A percentile compares a stretch with the other conserved stretches of the same genome.
phyloP scores from a whole-genome alignment of 1,284 basidiomycete genomes.

The Tremellales sp. region DNA sequence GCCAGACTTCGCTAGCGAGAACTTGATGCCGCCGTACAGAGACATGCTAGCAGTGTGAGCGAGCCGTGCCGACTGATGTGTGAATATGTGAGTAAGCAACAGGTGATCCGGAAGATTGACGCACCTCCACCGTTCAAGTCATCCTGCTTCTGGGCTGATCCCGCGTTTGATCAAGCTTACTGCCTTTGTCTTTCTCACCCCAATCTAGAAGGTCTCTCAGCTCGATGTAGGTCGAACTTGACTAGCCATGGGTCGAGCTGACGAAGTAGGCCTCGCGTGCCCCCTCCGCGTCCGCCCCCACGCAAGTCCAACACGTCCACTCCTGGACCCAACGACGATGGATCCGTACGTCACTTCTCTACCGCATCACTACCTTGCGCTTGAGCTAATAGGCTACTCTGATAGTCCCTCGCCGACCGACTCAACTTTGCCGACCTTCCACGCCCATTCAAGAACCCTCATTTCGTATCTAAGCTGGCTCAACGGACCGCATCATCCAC shows the following conservation, averaged over 20 bases:
- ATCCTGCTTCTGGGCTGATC: not conserved
- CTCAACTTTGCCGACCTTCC: slow-evolving; percentile 41
- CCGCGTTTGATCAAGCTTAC: not conserved
- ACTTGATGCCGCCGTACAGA: slow-evolving; percentile 45
- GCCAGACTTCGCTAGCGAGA: slow-evolving; percentile 7
- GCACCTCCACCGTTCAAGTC: too few species aligned
- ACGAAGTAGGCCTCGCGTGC: not conserved
- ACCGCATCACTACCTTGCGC: not conserved
- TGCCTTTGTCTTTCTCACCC: not conserved
- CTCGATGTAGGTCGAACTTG: too few species aligned
- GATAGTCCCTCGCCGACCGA: slow-evolving; percentile 31
- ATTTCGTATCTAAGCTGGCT: slow-evolving; percentile 33
- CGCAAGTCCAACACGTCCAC: slow-evolving; percentile 3
- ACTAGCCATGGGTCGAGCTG: too few species aligned
- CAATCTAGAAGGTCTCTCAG: not conserved
- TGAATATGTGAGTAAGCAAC: too few species aligned
- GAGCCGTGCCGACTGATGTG: too few species aligned
- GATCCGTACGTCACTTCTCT: not conserved
- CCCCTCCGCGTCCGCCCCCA: not conserved
- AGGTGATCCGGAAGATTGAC: too few species aligned
- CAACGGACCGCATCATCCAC: slow-evolving; percentile 33
- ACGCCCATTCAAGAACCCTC: slow-evolving; percentile 40
- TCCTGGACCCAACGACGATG: not conserved
- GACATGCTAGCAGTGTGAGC: too few species aligned
- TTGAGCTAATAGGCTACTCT: not conserved